Conservation (phyloP, 805 yeast genomes). For the Kuraishia piskuri region DNA sequence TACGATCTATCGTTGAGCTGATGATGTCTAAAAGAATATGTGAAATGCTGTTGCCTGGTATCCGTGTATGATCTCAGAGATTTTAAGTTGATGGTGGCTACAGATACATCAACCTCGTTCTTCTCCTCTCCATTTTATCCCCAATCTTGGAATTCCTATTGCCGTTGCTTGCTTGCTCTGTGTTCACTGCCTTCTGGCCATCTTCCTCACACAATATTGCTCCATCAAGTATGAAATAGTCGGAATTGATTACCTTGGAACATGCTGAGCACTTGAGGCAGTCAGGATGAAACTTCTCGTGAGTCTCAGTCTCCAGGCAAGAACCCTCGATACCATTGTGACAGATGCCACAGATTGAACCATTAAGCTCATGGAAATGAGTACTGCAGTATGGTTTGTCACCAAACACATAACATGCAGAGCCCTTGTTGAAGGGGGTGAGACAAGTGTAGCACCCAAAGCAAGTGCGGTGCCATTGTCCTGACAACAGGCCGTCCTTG, state of each 20-base stretch:
- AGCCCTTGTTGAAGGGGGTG: constrained; percentile 45
- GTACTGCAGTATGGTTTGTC: constrained; percentile 77
- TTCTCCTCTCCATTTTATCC: constrained; percentile 19
- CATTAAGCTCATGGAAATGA: constrained; percentile 71
- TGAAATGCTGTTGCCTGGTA: not conserved
- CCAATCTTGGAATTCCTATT: constrained; percentile 2
- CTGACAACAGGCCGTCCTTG: constrained; percentile 75
- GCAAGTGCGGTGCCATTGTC: constrained; percentile 91
- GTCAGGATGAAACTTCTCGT: constrained; percentile 63
- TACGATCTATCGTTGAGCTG: not conserved
- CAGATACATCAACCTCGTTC: constrained; percentile 22
- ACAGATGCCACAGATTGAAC: constrained; percentile 68
- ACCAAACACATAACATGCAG: constrained; percentile 64
- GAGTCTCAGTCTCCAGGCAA: constrained; percentile 71
- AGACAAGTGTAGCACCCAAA: constrained; percentile 68
- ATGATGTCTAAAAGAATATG: not conserved
- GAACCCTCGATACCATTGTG: constrained; percentile 77
- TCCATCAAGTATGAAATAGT: constrained; percentile 45
- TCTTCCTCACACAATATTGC: constrained; percentile 42
- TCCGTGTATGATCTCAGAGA: not conserved
- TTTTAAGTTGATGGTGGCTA: constrained; percentile 2
- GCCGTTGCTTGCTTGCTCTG: constrained; percentile 3
- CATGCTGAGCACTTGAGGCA: constrained; percentile 72
- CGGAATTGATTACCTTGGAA: constrained; percentile 35
- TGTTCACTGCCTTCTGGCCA: constrained; percentile 15